phyloP scores from a whole-genome alignment of 257 asterid genomes.

The Primulina huaijiensis region DNA sequence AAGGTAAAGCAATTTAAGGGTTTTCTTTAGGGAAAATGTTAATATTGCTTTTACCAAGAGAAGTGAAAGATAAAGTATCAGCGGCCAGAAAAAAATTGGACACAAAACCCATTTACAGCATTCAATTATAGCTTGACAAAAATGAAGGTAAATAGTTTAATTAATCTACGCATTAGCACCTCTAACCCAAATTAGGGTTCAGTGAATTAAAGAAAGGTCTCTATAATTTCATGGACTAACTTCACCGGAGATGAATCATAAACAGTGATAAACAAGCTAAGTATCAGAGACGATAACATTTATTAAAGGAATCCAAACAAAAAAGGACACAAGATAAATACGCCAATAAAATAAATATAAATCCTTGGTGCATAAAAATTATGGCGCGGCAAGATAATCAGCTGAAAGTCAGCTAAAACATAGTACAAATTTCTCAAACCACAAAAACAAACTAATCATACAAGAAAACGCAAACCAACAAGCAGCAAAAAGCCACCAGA shows the following conservation, averaged over 20 bases:
- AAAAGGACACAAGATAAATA: conserved; percentile 30
- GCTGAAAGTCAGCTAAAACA: conserved; percentile 33
- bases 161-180: conserved; percentile 11
- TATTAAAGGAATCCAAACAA: conserved; percentile 18
- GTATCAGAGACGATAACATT: conserved; percentile 19
- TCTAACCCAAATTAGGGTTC: conserved; percentile 57
- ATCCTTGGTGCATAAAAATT: conserved; percentile 21
- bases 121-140: not conserved
- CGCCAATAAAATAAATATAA: conserved; percentile 27
- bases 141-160: not conserved
- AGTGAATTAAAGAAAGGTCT: not conserved
- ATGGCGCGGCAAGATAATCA: conserved; percentile 24
- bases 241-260: conserved; percentile 5
- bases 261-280: conserved; percentile 13
- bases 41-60: conserved; percentile 7
- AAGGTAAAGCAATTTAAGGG: conserved; percentile 43
- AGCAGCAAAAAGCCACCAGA: conserved; percentile 4
- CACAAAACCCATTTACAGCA: conserved; percentile 21
- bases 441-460: conserved; percentile 5
- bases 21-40: conserved; percentile 30
- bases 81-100: conserved; percentile 12
- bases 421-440: conserved; percentile 7
- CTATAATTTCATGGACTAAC: conserved; percentile 20
- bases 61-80: conserved; percentile 14
- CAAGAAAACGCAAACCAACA: not conserved